A percentile compares a stretch with the other conserved stretches of the same genome.
Conservation (phyloP, 2,329 filamentous ascomycete species). For the Pseudocercospora vitis region DNA sequence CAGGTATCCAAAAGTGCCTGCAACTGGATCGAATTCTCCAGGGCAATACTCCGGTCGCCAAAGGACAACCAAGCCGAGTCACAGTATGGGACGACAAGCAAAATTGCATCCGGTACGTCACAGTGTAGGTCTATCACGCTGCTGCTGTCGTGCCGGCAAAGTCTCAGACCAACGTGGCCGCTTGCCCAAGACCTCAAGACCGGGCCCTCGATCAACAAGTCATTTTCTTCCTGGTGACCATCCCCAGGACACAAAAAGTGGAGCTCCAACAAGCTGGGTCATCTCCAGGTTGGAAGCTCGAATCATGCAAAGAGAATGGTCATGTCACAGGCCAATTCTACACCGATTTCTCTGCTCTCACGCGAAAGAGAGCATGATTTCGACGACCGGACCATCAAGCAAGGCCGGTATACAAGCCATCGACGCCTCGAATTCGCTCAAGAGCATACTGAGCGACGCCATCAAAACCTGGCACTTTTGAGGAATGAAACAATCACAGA, state of each 20-base stretch:
- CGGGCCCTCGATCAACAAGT: slow-evolving; percentile 1
- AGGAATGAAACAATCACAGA: neutral
- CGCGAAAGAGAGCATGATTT: slow-evolving; percentile 1
- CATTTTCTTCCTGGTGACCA: neutral
- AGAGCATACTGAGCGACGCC: slow-evolving; percentile 6
- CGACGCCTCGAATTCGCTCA: slow-evolving; percentile 3
- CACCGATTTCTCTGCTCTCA: slow-evolving; percentile 2
- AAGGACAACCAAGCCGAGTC: slow-evolving; percentile 2
- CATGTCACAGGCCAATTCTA: neutral
- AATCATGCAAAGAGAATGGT: neutral
- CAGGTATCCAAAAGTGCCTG: neutral
- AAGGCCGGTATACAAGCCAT: neutral
- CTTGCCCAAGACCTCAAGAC: slow-evolving; percentile 3
- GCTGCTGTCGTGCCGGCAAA: neutral
- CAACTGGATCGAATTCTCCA: slow-evolving; percentile 5
- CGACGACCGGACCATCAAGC: slow-evolving; percentile 3
- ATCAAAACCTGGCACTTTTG: slow-evolving; percentile 1
- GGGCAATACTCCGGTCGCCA: neutral
- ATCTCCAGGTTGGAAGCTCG: slow-evolving; percentile 1
- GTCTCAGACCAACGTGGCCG: neutral
- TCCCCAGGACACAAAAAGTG: neutral
- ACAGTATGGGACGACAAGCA: neutral
- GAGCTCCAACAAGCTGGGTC: slow-evolving; percentile 5
- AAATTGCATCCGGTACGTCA: neutral
- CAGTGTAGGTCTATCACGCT: slow-evolving; percentile 3